Evolutionary conservation across 2,329 filamentous ascomycete genomes (phyloP).

Genomic region (Metarhizium sp.): DNA sequence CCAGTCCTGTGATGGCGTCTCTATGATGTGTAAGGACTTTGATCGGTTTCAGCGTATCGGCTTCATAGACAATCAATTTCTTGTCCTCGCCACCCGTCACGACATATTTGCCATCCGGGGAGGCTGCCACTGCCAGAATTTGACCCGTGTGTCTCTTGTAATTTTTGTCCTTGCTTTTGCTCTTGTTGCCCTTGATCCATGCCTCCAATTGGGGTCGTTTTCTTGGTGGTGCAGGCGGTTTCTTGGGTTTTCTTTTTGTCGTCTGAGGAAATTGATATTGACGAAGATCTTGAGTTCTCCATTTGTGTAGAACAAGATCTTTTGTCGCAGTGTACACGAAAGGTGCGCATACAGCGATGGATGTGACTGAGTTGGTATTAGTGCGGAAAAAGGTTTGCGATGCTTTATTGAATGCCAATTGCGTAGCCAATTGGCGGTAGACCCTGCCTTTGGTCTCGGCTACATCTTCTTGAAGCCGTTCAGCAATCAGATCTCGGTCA

Average conservation of each 20-base stretch:
- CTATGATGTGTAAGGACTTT: slow-evolving; percentile 87
- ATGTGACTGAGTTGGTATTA: slow-evolving; percentile 69
- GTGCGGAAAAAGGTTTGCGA: slow-evolving; percentile 66
- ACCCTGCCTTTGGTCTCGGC: slow-evolving; percentile 85
- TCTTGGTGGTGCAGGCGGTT: slow-evolving; percentile 47
- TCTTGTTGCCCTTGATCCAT: slow-evolving; percentile 52
- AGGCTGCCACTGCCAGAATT: slow-evolving; percentile 79
- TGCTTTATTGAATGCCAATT: slow-evolving; percentile 60
- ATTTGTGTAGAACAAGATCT: slow-evolving; percentile 78
- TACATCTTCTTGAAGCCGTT: slow-evolving; percentile 83
- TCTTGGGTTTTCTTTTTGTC: slow-evolving; percentile 49
- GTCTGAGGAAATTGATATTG: slow-evolving; percentile 51
- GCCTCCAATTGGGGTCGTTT: slow-evolving; percentile 53
- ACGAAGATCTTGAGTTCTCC: slow-evolving; percentile 65
- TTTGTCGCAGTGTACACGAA: slow-evolving; percentile 85
- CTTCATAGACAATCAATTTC: slow-evolving; percentile 81
- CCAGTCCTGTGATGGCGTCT: slow-evolving; percentile 74
- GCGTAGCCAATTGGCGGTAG: slow-evolving; percentile 68
- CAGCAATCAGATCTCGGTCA: slow-evolving; percentile 84
- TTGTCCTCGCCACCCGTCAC: slow-evolving; percentile 83
- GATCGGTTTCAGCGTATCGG: slow-evolving; percentile 65
- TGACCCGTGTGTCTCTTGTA: slow-evolving; percentile 71
- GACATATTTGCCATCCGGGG: slow-evolving; percentile 80
- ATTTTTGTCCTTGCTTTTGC: slow-evolving; percentile 50
- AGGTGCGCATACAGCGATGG: slow-evolving; percentile 67